Base-by-base conservation (phyloP, 2,329 filamentous ascomycete species). In the Lecanosticta acicola region DNA sequence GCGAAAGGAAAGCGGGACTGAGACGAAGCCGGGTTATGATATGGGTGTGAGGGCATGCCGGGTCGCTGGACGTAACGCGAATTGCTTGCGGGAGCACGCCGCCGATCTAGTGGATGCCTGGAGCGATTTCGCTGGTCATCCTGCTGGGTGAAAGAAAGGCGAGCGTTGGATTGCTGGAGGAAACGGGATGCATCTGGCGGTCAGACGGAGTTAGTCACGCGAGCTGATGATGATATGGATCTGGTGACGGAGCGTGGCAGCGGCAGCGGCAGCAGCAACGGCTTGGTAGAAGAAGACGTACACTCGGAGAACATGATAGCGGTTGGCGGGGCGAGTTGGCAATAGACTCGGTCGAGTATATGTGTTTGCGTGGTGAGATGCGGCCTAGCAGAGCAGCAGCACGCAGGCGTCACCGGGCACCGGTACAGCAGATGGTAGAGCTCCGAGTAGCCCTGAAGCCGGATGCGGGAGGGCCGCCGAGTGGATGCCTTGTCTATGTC, bases 131-230 rank as follows among this genome's bases (percentile, higher is more conserved):
- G 46, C 19, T 37, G 50, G 40, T 61, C 55, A 43, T 64, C 55
- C 55, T 62, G 64, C 56, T 71, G 78, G 69, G 65, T 84, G 79
- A 70, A 89, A 57, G 85, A 87, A 61, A 97, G 75, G 53, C 88
- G 84, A 51, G 90, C 94, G 74, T 95, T 90, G 57, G 90, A 96
- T 79, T 97, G 93, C 51, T 90, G 87, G 60, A 98, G 81, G 68
- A 98, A 98, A 59, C 84, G 85, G 57, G 91, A 97, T 62, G 93
- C 93, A 83, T 97, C 93, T 96, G 63, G 43, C 43, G 44, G 43
- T 43, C 39, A 39, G 54, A 52, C 52, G 53, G 58, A 48, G 67
- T 71, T 55, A 69, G 66, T 71, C 69, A 71, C 68, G 66, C 68
- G 67, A 66, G 62, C 57, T 33, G 48, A 43, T 7, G 42, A 43